phyloP scores from a whole-genome alignment of 768 basidiomycete genomes.

The Gyrodon lividus region DNA sequence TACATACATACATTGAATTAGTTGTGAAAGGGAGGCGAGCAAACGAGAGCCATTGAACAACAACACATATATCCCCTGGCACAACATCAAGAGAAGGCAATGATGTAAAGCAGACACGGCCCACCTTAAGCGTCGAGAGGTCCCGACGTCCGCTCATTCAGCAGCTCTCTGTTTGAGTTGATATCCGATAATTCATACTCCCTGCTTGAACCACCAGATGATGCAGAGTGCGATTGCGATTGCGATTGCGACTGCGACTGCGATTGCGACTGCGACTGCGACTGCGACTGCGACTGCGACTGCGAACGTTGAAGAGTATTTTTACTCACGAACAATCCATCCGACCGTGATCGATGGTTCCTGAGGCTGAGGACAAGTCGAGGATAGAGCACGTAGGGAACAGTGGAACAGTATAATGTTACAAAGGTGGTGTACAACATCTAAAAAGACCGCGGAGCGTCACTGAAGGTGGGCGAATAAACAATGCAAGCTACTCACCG shows the following conservation, averaged over 20 bases:
- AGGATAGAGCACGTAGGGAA: constrained; percentile 9
- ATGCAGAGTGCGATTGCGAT: not conserved
- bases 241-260: not conserved
- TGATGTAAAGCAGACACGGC: too few species aligned
- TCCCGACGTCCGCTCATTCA: too few species aligned
- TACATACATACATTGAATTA: too few species aligned
- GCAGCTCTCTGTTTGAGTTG: too few species aligned
- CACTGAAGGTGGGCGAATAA: not conserved
- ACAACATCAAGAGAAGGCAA: too few species aligned
- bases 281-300: not conserved
- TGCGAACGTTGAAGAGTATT: not conserved
- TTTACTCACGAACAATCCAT: not conserved
- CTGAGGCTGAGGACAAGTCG: constrained; percentile 9
- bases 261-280: not conserved
- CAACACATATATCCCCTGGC: too few species aligned
- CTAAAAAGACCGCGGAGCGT: not conserved
- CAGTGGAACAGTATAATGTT: not conserved
- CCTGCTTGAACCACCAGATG: too few species aligned
- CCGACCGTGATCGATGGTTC: not conserved
- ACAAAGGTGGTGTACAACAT: not conserved
- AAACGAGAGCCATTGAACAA: too few species aligned
- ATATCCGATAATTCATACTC: too few species aligned
- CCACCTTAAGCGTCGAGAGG: too few species aligned
- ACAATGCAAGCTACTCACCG: not conserved
- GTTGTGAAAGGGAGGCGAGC: too few species aligned